Conservation (phyloP, 2,329 filamentous ascomycete species). For the Purpureocillium lavendulum region DNA sequence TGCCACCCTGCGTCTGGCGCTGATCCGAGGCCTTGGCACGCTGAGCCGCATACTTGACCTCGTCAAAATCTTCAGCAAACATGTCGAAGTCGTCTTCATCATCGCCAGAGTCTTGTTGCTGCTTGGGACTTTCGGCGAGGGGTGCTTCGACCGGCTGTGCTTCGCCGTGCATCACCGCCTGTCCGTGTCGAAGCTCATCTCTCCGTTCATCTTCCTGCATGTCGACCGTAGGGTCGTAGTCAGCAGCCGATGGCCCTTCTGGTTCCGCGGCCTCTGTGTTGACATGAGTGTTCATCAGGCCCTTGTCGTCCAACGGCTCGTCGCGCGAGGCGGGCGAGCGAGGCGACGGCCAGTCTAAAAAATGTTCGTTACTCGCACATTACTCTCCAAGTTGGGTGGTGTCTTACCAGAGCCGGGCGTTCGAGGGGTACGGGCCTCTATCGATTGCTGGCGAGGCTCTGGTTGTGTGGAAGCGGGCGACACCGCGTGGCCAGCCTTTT, state of each 20-base stretch:
- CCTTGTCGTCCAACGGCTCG: conserved; percentile 56
- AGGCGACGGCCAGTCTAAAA: conserved; percentile 31
- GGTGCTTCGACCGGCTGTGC: conserved; percentile 18
- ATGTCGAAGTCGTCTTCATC: conserved; percentile 71
- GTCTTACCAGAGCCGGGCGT: conserved; percentile 40
- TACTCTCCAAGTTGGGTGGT: too few relatives aligned
- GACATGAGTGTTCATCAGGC: conserved; percentile 54
- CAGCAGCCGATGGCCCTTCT: conserved; percentile 81
- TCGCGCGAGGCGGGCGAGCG: conserved; percentile 36
- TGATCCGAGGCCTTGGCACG: conserved; percentile 37
- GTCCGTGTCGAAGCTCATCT: conserved; percentile 55
- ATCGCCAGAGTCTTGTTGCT: conserved; percentile 29
- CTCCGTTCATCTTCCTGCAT: conserved; percentile 76
- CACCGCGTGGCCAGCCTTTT: conserved; percentile 43
- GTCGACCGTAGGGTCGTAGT: conserved; percentile 84
- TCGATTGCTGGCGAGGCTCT: conserved; percentile 28
- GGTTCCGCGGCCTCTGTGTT: conserved; percentile 34
- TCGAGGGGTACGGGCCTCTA: conserved; percentile 26
- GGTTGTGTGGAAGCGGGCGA: conserved; percentile 44
- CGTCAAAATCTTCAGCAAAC: conserved; percentile 77
- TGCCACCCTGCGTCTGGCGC: conserved; percentile 62
- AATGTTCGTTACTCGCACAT: conserved; percentile 5
- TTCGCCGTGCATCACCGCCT: conserved; percentile 42
- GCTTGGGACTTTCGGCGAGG: conserved; percentile 5
- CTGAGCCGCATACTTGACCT: conserved; percentile 54